Percentiles rank a stretch among this genome's conserved stretches.
Conservation (phyloP, 2,329 filamentous ascomycete species). For the Fusarium bactridioides region DNA sequence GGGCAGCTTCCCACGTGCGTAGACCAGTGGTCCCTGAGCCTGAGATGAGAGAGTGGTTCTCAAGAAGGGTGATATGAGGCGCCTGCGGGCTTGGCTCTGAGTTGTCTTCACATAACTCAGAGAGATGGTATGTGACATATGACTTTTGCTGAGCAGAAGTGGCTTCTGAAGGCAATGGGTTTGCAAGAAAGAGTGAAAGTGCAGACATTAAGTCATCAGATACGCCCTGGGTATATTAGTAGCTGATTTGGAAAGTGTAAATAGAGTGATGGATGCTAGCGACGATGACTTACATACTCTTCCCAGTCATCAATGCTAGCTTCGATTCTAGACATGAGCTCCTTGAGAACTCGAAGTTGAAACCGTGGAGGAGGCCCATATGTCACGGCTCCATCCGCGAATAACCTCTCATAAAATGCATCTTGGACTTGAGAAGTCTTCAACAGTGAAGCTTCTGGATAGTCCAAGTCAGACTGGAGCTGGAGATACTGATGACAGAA, state of each 20-base stretch:
- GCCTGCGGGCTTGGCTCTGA: background rate
- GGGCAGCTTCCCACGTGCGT: constrained; percentile 81
- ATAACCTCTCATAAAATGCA: constrained; percentile 71
- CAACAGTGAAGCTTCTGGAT: constrained; percentile 67
- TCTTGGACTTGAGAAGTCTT: constrained; percentile 69
- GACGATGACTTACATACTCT: constrained; percentile 74
- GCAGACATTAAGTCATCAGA: constrained; percentile 79
- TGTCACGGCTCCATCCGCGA: constrained; percentile 63
- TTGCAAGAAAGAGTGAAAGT: constrained; percentile 70
- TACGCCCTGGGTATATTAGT: constrained; percentile 70
- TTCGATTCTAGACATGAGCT: constrained; percentile 75
- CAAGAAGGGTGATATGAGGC: constrained; percentile 67
- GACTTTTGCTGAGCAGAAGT: constrained; percentile 74
- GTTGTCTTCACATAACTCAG: constrained; percentile 38
- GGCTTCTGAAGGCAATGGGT: constrained; percentile 69
- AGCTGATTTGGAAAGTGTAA: background rate
- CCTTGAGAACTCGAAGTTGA: constrained; percentile 75
- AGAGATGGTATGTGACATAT: constrained; percentile 75
- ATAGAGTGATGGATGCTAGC: too few relatives aligned
- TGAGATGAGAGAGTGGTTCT: constrained; percentile 73
- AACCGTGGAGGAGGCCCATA: constrained; percentile 74
- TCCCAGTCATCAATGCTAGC: constrained; percentile 81
- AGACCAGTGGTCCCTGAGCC: constrained; percentile 77
- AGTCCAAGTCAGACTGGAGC: constrained; percentile 69
- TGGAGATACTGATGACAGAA: constrained; percentile 84